Conservation (phyloP, 257 asterid species). For the Scutellaria galericulata region DNA sequence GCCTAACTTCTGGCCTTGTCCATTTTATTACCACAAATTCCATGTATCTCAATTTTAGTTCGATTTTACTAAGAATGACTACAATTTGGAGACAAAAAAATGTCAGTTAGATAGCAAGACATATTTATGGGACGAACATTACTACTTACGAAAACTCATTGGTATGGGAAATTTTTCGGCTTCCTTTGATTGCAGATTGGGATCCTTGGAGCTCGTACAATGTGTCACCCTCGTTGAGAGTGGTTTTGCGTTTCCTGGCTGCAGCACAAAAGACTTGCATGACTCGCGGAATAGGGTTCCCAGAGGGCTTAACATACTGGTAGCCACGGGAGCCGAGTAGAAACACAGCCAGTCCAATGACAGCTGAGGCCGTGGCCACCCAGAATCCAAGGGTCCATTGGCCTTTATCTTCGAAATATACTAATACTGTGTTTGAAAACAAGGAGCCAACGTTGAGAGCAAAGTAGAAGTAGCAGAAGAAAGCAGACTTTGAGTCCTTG, state of each 20-base stretch:
- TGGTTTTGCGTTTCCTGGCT: conserved; percentile 39
- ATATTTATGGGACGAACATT: no score
- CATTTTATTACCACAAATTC: no score
- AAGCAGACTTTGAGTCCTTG: conserved; percentile 43
- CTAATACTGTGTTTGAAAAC: conserved; percentile 73
- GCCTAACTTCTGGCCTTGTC: no score
- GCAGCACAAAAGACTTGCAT: conserved; percentile 68
- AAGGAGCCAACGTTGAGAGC: conserved; percentile 74
- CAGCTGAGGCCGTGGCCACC: conserved; percentile 62
- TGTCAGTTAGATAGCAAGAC: no score
- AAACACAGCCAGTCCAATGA: conserved; percentile 45
- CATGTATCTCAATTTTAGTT: no score
- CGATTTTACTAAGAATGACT: no score
- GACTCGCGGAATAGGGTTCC: conserved; percentile 72
- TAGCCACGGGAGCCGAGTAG: conserved; percentile 56
- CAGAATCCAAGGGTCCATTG: conserved; percentile 73
- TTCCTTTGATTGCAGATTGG: conserved; percentile 60
- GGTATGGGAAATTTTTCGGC: conserved; percentile 66
- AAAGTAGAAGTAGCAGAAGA: conserved; percentile 72
- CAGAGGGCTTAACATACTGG: conserved; percentile 54
- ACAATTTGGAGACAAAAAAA: no score
- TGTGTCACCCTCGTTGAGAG: conserved; percentile 23
- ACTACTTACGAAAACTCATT: conserved; percentile 44
- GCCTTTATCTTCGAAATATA: conserved; percentile 72
- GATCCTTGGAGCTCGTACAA: conserved; percentile 63